Evolutionary conservation across 306 rosid species (phyloP).

Genomic region (Herpetospermum pedunculosum): DNA sequence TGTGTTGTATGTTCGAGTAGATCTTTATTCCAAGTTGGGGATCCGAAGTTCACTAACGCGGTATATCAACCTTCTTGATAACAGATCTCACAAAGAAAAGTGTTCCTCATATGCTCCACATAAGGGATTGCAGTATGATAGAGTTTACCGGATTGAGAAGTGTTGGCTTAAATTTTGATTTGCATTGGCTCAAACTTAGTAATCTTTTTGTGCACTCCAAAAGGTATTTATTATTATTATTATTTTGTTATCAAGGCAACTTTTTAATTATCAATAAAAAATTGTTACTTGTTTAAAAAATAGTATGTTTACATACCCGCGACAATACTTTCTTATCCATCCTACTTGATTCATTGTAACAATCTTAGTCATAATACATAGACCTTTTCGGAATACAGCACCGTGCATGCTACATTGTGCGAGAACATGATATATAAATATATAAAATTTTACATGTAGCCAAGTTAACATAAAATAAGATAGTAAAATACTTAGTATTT

Average conservation of each 20-base stretch:
- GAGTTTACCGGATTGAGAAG: conserved; percentile 66
- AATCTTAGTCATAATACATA: background rate
- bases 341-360: background rate
- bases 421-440: background rate
- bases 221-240: too few relatives aligned
- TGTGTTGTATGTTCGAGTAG: background rate
- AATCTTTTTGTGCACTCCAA: too few relatives aligned
- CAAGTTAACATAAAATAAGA: background rate
- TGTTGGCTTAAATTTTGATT: conserved; percentile 41
- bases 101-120: conserved; percentile 75
- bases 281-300: background rate
- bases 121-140: conserved; percentile 64
- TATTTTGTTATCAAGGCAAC: background rate
- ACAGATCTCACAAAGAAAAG: conserved; percentile 69
- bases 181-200: too few relatives aligned
- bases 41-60: background rate
- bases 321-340: too few relatives aligned
- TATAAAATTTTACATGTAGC: background rate
- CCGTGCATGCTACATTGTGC: background rate
- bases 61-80: background rate
- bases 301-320: too few relatives aligned
- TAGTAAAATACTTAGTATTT: background rate
- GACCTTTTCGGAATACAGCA: background rate
- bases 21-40: background rate
- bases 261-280: too few relatives aligned